phyloP scores from a whole-genome alignment of 164 flowering plant species.

The Litsea cubeba region DNA sequence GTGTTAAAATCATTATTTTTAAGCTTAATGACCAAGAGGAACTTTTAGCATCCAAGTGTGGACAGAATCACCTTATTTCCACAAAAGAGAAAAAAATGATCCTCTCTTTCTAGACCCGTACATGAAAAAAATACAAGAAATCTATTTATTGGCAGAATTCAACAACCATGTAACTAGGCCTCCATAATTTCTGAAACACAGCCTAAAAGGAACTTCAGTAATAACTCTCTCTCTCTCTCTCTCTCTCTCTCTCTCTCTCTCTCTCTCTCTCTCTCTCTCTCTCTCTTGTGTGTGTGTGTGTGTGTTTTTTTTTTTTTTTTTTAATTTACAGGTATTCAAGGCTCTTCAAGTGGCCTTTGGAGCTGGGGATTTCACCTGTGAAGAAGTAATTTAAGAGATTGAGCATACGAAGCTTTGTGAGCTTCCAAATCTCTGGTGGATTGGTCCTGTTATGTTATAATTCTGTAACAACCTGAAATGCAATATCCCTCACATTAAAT shows the following conservation, averaged over 20 bases:
- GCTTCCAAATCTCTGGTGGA: conserved; percentile 75
- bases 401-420: conserved; percentile 59
- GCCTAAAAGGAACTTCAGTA: not conserved
- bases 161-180: no score
- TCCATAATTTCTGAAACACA: not conserved
- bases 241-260: no score
- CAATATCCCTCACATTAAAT: conserved; percentile 8
- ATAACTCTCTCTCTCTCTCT: not conserved
- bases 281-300: not conserved
- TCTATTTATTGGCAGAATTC: no score
- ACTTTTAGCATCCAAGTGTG: not conserved
- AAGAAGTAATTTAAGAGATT: conserved; percentile 78
- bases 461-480: conserved; percentile 78
- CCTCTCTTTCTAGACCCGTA: not conserved
- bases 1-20: not conserved
- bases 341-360: conserved; percentile 36
- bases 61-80: not conserved
- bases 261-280: no score
- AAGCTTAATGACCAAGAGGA: not conserved
- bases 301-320: not conserved
- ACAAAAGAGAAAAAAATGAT: not conserved
- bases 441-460: conserved; percentile 70
- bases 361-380: conserved; percentile 56
- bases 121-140: no score
- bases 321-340: conserved; percentile 74